These are phyloP conservation scores for Trametes maxima DNA, from an alignment of 768 basidiomycete species.

Conservation along the genomic window DNA sequence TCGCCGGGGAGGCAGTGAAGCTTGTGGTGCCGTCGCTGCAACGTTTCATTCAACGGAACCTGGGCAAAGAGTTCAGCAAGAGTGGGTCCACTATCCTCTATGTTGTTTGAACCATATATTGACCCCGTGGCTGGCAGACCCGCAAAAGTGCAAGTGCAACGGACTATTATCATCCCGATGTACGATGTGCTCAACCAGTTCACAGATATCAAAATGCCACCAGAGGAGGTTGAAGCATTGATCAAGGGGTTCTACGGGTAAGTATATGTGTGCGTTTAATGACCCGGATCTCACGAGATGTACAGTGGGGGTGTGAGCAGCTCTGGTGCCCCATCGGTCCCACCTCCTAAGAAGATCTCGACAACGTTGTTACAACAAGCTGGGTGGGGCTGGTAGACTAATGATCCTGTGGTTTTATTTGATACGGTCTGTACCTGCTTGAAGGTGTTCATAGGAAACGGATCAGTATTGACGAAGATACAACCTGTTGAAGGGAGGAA, in stretches of 20 bases:
- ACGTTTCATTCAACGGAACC: slow-evolving; percentile 72
- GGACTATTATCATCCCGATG: background rate
- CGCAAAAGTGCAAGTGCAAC: slow-evolving; percentile 61
- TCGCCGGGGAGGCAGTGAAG: slow-evolving; percentile 76
- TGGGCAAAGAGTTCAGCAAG: slow-evolving; percentile 84
- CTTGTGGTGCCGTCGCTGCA: slow-evolving; percentile 76
- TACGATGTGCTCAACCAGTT: slow-evolving; percentile 2
- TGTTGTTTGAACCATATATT: background rate
- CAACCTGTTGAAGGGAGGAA: too few relatives aligned
- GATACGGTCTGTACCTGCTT: background rate
- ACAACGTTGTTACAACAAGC: slow-evolving; percentile 31
- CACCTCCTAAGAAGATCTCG: slow-evolving; percentile 28
- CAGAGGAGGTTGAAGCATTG: slow-evolving; percentile 73
- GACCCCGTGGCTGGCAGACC: slow-evolving; percentile 44
- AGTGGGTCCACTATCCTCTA: slow-evolving; percentile 47
- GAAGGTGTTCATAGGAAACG: background rate
- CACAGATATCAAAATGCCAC: slow-evolving; percentile 76
- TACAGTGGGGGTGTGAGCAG: slow-evolving; percentile 19
- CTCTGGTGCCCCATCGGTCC: slow-evolving; percentile 3
- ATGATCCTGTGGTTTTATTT: too few relatives aligned
- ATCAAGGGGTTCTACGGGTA: slow-evolving; percentile 60
- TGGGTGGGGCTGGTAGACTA: slow-evolving; percentile 31
- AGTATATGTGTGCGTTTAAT: background rate
- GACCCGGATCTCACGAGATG: background rate
- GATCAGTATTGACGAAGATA: too few relatives aligned